These are phyloP conservation scores for Colletotrichum phormii DNA, from an alignment of 2,329 filamentous ascomycete genomes.

Conservation along the genomic window DNA sequence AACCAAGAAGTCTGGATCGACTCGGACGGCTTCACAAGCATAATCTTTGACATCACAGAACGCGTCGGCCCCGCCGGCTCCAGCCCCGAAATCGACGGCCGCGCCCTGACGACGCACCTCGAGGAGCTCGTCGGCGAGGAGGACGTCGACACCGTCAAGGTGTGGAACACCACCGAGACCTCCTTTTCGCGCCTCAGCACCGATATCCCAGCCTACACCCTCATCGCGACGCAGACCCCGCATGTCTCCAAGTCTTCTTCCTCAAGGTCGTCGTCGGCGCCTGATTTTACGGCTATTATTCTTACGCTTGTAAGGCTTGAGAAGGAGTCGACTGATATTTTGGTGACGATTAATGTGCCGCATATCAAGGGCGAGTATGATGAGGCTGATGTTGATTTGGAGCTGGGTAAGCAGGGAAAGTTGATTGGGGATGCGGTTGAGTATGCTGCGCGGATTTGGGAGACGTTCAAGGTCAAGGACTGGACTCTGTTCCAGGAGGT, in stretches of 20 bases:
- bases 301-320: conserved; percentile 82
- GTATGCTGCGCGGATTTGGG: conserved; percentile 75
- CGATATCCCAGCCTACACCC: conserved; percentile 72
- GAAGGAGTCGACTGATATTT: conserved; percentile 80
- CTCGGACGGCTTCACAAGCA: conserved; percentile 82
- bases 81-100: conserved; percentile 72
- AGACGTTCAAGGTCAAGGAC: conserved; percentile 81
- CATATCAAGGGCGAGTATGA: conserved; percentile 81
- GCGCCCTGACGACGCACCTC: conserved; percentile 76
- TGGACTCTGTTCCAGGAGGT: conserved; percentile 77
- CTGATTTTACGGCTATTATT: conserved; percentile 79
- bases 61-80: conserved; percentile 71
- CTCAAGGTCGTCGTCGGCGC: conserved; percentile 51
- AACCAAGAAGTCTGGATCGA: conserved; percentile 96
- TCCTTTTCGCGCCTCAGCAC: conserved; percentile 65
- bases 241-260: conserved; percentile 37
- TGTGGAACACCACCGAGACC: conserved; percentile 74
- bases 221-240: conserved; percentile 74
- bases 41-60: conserved; percentile 92
- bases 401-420: conserved; percentile 73
- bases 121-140: conserved; percentile 76
- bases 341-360: conserved; percentile 90
- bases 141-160: conserved; percentile 72
- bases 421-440: conserved; percentile 77
- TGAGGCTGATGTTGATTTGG: conserved; percentile 76